Percentiles rank a stretch among this genome's conserved stretches.
Evolutionary conservation across 169 alveolate genomes (phyloP).

Genomic region (Plasmodium knowlesi): DNA sequence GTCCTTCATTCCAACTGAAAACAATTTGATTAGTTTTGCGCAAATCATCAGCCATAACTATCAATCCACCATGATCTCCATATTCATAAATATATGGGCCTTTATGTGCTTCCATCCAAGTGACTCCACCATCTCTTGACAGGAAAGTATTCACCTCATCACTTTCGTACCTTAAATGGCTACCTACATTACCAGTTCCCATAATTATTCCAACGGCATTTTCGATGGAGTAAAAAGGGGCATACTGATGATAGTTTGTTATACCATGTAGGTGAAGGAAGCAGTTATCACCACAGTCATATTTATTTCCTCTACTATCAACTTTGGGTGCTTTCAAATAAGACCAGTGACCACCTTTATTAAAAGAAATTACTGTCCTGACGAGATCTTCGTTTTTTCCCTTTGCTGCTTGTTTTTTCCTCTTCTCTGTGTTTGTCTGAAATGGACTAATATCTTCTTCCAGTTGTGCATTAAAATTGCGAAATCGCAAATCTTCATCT

Average conservation of each 20-base stretch:
- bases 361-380: conserved; percentile 95
- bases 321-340: conserved; percentile 95
- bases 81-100: conserved; percentile 98
- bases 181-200: conserved; percentile 97
- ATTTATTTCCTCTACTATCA: conserved; percentile 93
- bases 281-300: conserved; percentile 94
- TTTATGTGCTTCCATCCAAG: conserved; percentile 97
- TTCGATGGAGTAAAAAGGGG: conserved; percentile 96
- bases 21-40: conserved; percentile 90
- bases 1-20: conserved; percentile 97
- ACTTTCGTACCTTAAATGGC: conserved; percentile 85
- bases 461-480: conserved; percentile 70
- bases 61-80: conserved; percentile 99
- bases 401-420: conserved; percentile 75
- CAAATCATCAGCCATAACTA: conserved; percentile 97
- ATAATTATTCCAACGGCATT: conserved; percentile 97
- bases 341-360: conserved; percentile 98
- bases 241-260: conserved; percentile 89
- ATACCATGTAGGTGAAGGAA: conserved; percentile 95
- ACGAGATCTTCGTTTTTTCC: conserved; percentile 83
- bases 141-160: conserved; percentile 95
- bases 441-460: conserved; percentile 76
- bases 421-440: conserved; percentile 80
- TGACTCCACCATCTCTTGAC: conserved; percentile 98
- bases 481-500: conserved; percentile 28